Evolutionary conservation across 768 basidiomycete species (phyloP).

Genomic region (Udeniomyces megalosporus): DNA sequence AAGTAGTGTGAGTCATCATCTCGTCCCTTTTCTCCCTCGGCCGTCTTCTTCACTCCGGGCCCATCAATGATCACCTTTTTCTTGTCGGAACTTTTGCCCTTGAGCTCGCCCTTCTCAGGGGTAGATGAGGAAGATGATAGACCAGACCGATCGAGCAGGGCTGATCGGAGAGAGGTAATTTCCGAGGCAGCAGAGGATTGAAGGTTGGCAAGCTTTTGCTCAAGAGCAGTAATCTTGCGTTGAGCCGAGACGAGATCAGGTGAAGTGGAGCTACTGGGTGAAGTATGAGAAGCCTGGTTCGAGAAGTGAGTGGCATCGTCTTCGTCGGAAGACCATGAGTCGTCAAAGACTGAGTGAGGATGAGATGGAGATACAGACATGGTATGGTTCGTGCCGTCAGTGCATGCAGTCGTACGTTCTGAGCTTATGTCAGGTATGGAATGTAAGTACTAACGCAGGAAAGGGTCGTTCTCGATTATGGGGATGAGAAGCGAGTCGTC

Average conservation of each 20-base stretch:
- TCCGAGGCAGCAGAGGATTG: constrained; percentile 40
- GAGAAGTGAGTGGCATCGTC: constrained; percentile 28
- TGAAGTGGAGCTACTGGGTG: not conserved
- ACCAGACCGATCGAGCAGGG: not conserved
- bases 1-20: constrained; percentile 94
- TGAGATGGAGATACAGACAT: constrained; percentile 36
- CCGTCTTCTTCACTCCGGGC: constrained; percentile 30
- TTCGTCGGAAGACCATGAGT: constrained; percentile 45
- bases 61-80: constrained; percentile 40
- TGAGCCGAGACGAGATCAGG: constrained; percentile 25
- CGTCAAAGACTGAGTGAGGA: not conserved
- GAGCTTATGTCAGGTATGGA: not conserved
- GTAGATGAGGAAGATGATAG: not conserved
- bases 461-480: constrained; percentile 65
- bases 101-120: constrained; percentile 11
- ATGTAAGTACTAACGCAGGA: constrained; percentile 51
- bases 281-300: constrained; percentile 1
- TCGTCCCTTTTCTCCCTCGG: constrained; percentile 22
- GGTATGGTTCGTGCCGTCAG: constrained; percentile 40
- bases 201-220: constrained; percentile 38
- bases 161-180: constrained; percentile 34
- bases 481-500: constrained; percentile 72
- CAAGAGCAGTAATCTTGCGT: constrained; percentile 42
- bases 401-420: not conserved
- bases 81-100: constrained; percentile 32